A percentile compares a stretch with the other conserved stretches of the same genome.
phyloP scores from a whole-genome alignment of 2,329 filamentous ascomycete genomes.

The Fusarium luffae region DNA sequence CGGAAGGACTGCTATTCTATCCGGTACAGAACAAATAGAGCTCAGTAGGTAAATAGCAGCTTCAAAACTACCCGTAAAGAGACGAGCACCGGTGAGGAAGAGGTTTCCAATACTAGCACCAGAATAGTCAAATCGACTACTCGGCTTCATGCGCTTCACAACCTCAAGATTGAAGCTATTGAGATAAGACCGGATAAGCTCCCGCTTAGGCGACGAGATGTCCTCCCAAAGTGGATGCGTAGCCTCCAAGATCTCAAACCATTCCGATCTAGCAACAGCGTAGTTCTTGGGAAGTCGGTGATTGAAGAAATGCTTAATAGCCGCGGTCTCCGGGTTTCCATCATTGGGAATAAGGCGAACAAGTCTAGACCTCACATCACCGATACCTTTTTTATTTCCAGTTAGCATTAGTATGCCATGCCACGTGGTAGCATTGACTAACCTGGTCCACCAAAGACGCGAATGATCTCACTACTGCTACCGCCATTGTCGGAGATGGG shows the following conservation, averaged over 20 bases:
- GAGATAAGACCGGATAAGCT: constrained; percentile 81
- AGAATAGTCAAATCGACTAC: constrained; percentile 80
- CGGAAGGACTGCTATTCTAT: constrained; percentile 81
- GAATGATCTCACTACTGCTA: constrained; percentile 90
- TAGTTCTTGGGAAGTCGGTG: constrained; percentile 74
- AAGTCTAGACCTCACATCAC: constrained; percentile 68
- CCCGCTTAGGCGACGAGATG: constrained; percentile 77
- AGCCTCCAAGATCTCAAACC: constrained; percentile 89
- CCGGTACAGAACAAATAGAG: constrained; percentile 85
- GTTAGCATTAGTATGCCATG: neutral
- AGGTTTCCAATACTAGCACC: constrained; percentile 81
- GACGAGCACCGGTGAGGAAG: constrained; percentile 83
- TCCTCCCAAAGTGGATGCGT: constrained; percentile 79
- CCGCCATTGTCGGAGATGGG: constrained; percentile 97
- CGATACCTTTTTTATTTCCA: constrained; percentile 66
- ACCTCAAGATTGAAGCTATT: constrained; percentile 83
- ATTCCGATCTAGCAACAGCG: constrained; percentile 78
- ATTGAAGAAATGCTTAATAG: constrained; percentile 88
- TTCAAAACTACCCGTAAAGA: constrained; percentile 94
- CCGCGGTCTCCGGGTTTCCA: constrained; percentile 72
- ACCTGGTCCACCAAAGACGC: constrained; percentile 95
- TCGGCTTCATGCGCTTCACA: constrained; percentile 78
- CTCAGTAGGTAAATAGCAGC: constrained; percentile 90
- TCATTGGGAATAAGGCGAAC: constrained; percentile 85
- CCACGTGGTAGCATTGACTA: constrained; percentile 15